These are phyloP conservation scores for Nakaseomyces glabratus DNA, from an alignment of 1,139 yeast species.

Conservation along the genomic window DNA sequence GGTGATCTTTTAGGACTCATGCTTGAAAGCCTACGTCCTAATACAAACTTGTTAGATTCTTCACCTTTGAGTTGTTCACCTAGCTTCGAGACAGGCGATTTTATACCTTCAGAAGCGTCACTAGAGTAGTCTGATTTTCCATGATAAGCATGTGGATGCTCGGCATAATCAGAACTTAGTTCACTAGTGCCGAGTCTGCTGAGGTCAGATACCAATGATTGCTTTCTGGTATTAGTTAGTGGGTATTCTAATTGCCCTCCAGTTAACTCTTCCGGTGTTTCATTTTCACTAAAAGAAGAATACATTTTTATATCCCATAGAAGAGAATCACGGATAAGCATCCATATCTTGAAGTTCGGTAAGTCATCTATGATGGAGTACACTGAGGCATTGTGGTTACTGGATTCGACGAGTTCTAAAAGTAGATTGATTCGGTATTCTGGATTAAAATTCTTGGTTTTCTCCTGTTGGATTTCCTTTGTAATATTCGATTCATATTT, in stretches of 20 bases:
- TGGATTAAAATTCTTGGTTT: constrained; percentile 7
- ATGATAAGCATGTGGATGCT: constrained; percentile 5
- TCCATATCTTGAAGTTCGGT: constrained; percentile 28
- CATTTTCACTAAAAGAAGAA: constrained; percentile 1
- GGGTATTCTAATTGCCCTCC: neutral
- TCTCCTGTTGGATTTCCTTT: constrained; percentile 5
- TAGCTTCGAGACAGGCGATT: constrained; percentile 6
- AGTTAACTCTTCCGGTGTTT: neutral
- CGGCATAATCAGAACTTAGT: constrained; percentile 7
- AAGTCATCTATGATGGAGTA: constrained; percentile 27
- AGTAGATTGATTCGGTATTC: constrained; percentile 17
- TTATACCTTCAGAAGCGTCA: constrained; percentile 4
- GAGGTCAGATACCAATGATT: constrained; percentile 11
- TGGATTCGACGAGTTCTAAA: constrained; percentile 24
- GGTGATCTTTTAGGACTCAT: constrained; percentile 3
- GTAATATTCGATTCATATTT: constrained; percentile 4
- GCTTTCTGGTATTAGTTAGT: neutral
- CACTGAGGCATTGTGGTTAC: constrained; percentile 29
- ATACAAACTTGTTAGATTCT: neutral
- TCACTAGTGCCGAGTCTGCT: constrained; percentile 15
- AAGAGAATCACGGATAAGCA: constrained; percentile 28
- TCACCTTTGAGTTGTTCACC: constrained; percentile 6
- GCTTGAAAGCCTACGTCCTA: neutral
- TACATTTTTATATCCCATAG: constrained; percentile 27
- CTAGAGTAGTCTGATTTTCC: constrained; percentile 3